These are phyloP conservation scores for Dactylellina leptospora DNA, from an alignment of 2,329 filamentous ascomycete genomes.

Conservation along the genomic window DNA sequence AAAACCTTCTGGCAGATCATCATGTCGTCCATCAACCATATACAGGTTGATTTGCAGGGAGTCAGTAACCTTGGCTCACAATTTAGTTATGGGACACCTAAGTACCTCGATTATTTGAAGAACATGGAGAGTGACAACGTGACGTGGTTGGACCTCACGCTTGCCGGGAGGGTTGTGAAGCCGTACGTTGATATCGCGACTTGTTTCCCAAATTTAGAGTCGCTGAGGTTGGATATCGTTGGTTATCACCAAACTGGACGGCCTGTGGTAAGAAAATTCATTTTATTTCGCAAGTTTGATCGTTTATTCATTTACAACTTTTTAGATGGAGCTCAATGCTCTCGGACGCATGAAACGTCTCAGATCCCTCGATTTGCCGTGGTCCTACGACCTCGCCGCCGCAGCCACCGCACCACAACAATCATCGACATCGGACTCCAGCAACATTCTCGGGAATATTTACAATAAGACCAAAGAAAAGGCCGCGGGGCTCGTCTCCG, in stretches of 20 bases:
- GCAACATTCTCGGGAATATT: conserved; percentile 10
- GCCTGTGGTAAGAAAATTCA: background rate
- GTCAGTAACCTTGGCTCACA: background rate
- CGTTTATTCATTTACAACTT: background rate
- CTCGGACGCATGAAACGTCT: conserved; percentile 23
- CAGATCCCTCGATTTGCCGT: conserved; percentile 15
- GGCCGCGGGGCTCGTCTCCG: conserved; percentile 26
- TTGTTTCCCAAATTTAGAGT: conserved; percentile 7
- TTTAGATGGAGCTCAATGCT: conserved; percentile 17
- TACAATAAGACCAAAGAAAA: conserved; percentile 41
- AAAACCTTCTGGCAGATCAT: conserved; percentile 18
- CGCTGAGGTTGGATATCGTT: conserved; percentile 8
- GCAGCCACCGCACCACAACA: too few relatives aligned
- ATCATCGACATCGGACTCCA: background rate
- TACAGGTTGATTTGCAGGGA: conserved; percentile 13
- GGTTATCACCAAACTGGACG: background rate
- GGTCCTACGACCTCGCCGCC: conserved; percentile 20
- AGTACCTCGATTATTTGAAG: conserved; percentile 6
- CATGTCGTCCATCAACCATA: conserved; percentile 2
- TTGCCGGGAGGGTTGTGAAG: background rate
- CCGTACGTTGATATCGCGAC: conserved; percentile 20
- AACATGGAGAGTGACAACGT: background rate
- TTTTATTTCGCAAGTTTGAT: background rate
- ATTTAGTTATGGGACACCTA: background rate
- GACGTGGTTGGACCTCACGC: conserved; percentile 1